Evolutionary conservation across 345 rosid genomes (phyloP).

Genomic region (Abelmoschus esculentus): DNA sequence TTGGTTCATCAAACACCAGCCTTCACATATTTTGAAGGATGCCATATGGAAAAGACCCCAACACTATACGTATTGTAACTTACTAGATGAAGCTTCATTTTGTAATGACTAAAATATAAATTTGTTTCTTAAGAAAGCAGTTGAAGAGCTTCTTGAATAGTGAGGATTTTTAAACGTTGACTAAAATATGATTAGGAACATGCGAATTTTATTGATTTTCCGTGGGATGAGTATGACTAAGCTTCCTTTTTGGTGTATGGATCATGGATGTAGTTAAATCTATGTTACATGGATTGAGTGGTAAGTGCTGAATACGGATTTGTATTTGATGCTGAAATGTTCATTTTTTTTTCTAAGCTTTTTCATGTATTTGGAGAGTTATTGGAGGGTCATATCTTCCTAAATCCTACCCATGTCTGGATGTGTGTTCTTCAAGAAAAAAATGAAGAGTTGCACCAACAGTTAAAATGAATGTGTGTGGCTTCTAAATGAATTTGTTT

Average conservation of each 20-base stretch:
- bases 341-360: not conserved
- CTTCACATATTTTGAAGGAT: not conserved
- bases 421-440: not conserved
- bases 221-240: not conserved
- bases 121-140: not conserved
- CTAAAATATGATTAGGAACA: not conserved
- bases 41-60: not conserved
- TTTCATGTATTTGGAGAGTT: not conserved
- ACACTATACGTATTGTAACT: not conserved
- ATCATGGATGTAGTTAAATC: not conserved
- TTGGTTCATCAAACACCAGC: not conserved
- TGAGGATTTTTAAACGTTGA: not conserved
- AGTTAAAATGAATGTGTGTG: not conserved
- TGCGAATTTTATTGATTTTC: not conserved
- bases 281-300: not conserved
- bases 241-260: not conserved
- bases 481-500: not conserved
- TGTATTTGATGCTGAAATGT: not conserved
- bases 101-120: not conserved
- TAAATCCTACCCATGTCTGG: no score
- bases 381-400: not conserved
- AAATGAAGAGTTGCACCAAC: not conserved
- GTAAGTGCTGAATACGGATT: not conserved
- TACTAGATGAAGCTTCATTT: not conserved
- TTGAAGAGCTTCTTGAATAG: not conserved